Conservation (phyloP, 768 basidiomycete species). For the Exsudoporus frostii region DNA sequence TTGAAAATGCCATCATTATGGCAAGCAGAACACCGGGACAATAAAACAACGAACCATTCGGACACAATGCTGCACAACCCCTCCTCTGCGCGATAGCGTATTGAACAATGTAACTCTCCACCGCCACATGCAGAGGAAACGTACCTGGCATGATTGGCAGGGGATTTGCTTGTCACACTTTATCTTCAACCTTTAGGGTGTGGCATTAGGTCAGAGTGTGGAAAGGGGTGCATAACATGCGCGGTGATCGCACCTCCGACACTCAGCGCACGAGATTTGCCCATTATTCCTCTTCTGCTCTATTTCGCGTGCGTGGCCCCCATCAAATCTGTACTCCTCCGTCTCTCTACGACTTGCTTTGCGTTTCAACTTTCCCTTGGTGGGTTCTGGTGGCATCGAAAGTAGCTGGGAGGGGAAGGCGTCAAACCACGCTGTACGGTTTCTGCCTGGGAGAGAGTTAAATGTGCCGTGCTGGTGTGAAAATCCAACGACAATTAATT, state of each 20-base stretch:
- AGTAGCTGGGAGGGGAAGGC: slow-evolving; percentile 7
- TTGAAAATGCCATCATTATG: neutral
- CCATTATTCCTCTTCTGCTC: slow-evolving; percentile 73
- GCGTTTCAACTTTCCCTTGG: slow-evolving; percentile 50
- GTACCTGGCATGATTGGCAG: slow-evolving; percentile 71
- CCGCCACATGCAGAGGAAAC: slow-evolving; percentile 10
- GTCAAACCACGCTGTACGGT: slow-evolving; percentile 13
- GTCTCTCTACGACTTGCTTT: slow-evolving; percentile 46
- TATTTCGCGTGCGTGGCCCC: slow-evolving; percentile 58
- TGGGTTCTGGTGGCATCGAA: slow-evolving; percentile 55
- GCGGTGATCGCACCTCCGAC: slow-evolving; percentile 69
- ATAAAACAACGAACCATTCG: slow-evolving; percentile 51
- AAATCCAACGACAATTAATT: slow-evolving; percentile 21
- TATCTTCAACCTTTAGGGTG: slow-evolving; percentile 62
- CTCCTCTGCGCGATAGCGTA: slow-evolving; percentile 42
- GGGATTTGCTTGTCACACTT: slow-evolving; percentile 83
- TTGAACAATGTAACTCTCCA: neutral
- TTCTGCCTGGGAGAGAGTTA: slow-evolving; percentile 22
- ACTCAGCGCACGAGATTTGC: slow-evolving; percentile 78
- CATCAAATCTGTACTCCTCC: slow-evolving; percentile 50
- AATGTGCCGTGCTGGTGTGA: slow-evolving; percentile 29
- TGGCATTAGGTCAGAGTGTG: slow-evolving; percentile 20
- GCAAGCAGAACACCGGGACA: neutral
- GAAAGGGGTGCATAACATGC: slow-evolving; percentile 27
- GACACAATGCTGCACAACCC: slow-evolving; percentile 68